Evolutionary conservation across 192 early-diverging fungal genomes (phyloP), one percentile per base, ranked within the genome.

Genomic region (Backusella australiensis): DNA sequence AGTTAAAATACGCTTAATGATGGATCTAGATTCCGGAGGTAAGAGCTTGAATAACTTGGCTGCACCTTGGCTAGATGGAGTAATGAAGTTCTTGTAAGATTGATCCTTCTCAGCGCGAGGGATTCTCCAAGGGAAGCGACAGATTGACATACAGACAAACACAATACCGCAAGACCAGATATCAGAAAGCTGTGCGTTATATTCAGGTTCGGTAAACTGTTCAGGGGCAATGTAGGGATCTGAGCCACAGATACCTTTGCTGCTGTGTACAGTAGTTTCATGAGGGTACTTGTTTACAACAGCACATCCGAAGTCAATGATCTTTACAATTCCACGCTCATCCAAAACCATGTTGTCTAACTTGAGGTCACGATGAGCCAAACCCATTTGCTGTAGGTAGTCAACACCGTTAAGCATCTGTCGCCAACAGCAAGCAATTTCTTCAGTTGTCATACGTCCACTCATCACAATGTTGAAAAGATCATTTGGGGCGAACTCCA

Each of bases 221-320:
- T 98, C 97, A 35, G 97, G 97, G 0, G 95, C 96, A 87, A 99
- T 99, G 84, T 98, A 99, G 6, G 97, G 97, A 52, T 96, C 97
- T 12, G 93, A 95, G 4, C 97, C 97, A 78, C 89, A 94, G n/a
- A 95, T 84, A 11, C 97, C 87, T 85, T 81, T 80, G 11, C 81
- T 85, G 42, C 78, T 65, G 9, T 78, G 74, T 15, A 86, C 74
- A 42, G 82, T 81, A 8, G 78, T 83, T 69, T 93, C 89, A 82
- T 94, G 97, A 6, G 95, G 96, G 36, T 91, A 90, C 74, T 94
- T 91, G 82, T 93, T 97, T 15, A 99, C 95, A 23, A 89, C 88
- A 8, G 91, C 89, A 78, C 94, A 93, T 2, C 95, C 95, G 86
- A 96, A 96, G 83, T 96, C 95, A 59, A 95, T 96, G 72, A 96